Evolutionary conservation across 345 rosid genomes (phyloP).

Genomic region (Salix purpurea): DNA sequence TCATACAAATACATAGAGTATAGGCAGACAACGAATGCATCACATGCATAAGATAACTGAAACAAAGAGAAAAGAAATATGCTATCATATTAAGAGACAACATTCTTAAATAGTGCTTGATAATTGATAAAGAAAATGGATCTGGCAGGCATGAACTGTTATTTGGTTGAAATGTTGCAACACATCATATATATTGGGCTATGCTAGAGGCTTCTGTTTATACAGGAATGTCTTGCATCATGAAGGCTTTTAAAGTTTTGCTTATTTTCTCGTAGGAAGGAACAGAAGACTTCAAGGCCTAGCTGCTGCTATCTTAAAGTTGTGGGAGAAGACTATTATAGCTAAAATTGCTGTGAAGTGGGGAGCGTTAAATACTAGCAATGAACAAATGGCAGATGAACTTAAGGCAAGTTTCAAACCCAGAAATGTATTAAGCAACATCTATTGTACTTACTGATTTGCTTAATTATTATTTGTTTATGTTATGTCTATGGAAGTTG

Average conservation of each 20-base stretch:
- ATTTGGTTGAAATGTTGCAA: not conserved
- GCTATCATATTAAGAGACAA: not conserved
- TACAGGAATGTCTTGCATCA: constrained; percentile 3
- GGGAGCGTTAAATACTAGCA: constrained; percentile 69
- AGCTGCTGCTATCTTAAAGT: constrained; percentile 67
- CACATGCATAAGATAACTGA: not conserved
- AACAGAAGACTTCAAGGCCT: constrained; percentile 78
- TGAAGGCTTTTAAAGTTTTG: constrained; percentile 11
- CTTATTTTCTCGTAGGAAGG: constrained; percentile 50
- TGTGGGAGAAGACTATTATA: constrained; percentile 72
- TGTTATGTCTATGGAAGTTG: not conserved
- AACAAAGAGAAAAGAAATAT: not conserved
- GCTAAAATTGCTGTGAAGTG: constrained; percentile 84
- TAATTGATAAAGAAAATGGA: not conserved
- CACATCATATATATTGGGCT: not conserved
- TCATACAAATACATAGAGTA: not conserved
- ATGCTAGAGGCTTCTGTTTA: constrained; percentile 2
- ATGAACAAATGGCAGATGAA: constrained; percentile 77
- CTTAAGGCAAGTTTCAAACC: constrained; percentile 48
- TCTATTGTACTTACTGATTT: not conserved
- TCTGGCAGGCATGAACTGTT: not conserved
- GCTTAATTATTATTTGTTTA: not conserved
- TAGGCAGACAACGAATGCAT: not conserved
- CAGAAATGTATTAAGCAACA: not conserved
- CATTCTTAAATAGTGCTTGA: not conserved